Evolutionary conservation across 139 green algal genomes (phyloP).

Genomic region (Asterochloris sp.): DNA sequence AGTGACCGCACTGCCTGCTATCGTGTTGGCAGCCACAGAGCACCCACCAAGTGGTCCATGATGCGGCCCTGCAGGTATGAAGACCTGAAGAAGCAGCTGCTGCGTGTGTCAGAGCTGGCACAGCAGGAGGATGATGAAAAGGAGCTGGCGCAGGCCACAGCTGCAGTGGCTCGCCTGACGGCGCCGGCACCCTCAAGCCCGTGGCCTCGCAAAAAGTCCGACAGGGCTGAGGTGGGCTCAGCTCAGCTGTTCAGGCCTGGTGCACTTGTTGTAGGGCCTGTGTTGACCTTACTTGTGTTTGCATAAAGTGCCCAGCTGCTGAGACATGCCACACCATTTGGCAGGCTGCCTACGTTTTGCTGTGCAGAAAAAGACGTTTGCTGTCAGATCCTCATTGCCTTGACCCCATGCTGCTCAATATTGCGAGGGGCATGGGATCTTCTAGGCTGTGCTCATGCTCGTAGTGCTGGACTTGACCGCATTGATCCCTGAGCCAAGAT

Average conservation of each 20-base stretch:
- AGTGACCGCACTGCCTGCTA: neutral
- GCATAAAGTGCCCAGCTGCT: neutral
- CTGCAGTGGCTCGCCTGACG: constrained; percentile 58
- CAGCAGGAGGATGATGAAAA: constrained; percentile 64
- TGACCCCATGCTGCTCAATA: too few relatives aligned
- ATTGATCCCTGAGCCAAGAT: too few relatives aligned
- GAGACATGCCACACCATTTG: neutral
- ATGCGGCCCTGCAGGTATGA: constrained; percentile 61
- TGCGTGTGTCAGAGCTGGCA: constrained; percentile 48
- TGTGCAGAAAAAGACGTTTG: too few relatives aligned
- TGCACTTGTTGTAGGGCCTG: neutral
- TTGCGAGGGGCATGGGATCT: too few relatives aligned
- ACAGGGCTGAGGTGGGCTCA: neutral
- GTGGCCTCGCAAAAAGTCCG: neutral
- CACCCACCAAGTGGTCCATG: neutral
- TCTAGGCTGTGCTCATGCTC: too few relatives aligned
- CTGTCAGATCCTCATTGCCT: too few relatives aligned
- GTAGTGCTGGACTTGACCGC: too few relatives aligned
- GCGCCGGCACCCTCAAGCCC: constrained; percentile 26
- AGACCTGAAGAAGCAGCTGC: constrained; percentile 67
- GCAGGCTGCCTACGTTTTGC: too few relatives aligned
- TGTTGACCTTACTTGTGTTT: constrained; percentile 8
- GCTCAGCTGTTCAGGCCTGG: neutral
- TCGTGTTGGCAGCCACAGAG: neutral
- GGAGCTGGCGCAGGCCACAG: constrained; percentile 59